A percentile compares a stretch with the other conserved stretches of the same genome.
These are phyloP conservation scores for Pseudocercospora eumusae DNA, from an alignment of 2,329 filamentous ascomycete genomes.

Conservation along the genomic window DNA sequence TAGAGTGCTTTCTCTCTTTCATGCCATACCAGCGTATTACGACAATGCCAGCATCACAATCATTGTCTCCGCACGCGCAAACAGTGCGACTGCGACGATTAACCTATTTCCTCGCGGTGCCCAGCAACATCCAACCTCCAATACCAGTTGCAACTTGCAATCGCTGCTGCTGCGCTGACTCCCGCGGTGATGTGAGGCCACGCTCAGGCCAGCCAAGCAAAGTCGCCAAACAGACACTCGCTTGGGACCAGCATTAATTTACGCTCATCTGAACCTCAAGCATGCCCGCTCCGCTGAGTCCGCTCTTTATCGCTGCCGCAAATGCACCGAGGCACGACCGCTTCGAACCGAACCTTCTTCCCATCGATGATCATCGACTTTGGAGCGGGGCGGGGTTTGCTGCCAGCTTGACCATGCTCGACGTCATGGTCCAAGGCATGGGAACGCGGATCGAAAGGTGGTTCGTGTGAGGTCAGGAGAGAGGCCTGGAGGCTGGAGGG, in stretches of 20 bases:
- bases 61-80: conserved; percentile 4
- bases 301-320: background rate
- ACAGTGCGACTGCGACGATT: conserved; percentile 7
- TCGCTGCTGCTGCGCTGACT: background rate
- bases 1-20: background rate
- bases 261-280: background rate
- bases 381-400: no score
- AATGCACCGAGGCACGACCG: no score
- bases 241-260: background rate
- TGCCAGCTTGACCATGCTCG: conserved; percentile 3
- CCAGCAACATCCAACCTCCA: background rate
- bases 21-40: background rate
- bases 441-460: background rate
- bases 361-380: no score
- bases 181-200: background rate
- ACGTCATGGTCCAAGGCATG: background rate
- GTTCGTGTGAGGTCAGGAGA: background rate
- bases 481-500: no score
- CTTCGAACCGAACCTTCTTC: conserved; percentile 3
- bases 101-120: background rate
- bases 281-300: background rate
- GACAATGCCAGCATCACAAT: conserved; percentile 8
- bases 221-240: background rate
- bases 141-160: no score
- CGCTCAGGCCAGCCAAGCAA: conserved; percentile 6